Percentiles rank a stretch among this genome's conserved stretches.
Conservation (phyloP, 805 yeast genomes). For the Metschnikowia matae region DNA sequence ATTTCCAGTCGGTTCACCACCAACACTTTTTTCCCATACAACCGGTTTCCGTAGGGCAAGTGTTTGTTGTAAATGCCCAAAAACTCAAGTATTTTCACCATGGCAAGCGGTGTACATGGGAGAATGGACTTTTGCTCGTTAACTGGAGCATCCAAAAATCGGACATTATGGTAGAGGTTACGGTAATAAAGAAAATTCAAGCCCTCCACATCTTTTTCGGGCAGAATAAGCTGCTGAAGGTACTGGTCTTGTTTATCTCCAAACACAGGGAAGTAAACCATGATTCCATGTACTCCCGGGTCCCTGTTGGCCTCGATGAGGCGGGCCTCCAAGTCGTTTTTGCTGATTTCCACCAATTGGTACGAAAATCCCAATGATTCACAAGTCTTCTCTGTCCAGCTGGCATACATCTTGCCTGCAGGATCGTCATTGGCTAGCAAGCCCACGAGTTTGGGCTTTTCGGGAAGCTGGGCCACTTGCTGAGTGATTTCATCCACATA, state of each 20-base stretch:
- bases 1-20: conserved; percentile 93
- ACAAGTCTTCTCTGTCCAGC: conserved; percentile 92
- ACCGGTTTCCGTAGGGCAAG: conserved; percentile 82
- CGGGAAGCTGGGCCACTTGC: conserved; percentile 49
- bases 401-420: conserved; percentile 92
- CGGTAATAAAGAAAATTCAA: conserved; percentile 85
- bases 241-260: conserved; percentile 95
- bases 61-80: conserved; percentile 81
- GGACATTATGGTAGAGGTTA: conserved; percentile 89
- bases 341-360: conserved; percentile 67
- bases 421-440: conserved; percentile 91
- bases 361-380: conserved; percentile 81
- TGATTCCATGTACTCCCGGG: conserved; percentile 77
- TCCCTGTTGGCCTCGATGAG: conserved; percentile 81
- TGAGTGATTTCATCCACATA: conserved; percentile 67
- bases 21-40: conserved; percentile 88
- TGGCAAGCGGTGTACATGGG: conserved; percentile 95
- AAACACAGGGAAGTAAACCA: conserved; percentile 96
- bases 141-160: conserved; percentile 71
- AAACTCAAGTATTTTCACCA: conserved; percentile 88
- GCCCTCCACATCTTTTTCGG: conserved; percentile 95
- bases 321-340: conserved; percentile 80
- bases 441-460: conserved; percentile 80
- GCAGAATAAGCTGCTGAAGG: conserved; percentile 86
- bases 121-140: conserved; percentile 73